phyloP scores from a whole-genome alignment of 1,284 basidiomycete species.

The Bondarzewia mesenterica region DNA sequence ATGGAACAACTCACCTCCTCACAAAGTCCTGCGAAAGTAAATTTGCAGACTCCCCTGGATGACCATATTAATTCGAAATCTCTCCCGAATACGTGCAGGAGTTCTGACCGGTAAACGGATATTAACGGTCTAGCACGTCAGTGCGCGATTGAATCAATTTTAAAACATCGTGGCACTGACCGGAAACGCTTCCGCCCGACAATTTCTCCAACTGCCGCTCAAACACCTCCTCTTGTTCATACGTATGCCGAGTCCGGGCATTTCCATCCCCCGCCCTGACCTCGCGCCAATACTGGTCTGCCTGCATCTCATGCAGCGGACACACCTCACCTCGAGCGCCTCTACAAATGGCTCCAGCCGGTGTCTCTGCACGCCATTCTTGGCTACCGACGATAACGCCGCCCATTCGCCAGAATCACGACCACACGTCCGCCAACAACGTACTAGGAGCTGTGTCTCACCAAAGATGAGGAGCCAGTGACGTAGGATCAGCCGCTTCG shows the following conservation, averaged over 20 bases:
- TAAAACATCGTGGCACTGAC: not conserved
- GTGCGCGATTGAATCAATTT: not conserved
- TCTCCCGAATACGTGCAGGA: slow-evolving; percentile 34
- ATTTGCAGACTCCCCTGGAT: slow-evolving; percentile 35
- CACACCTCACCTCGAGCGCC: slow-evolving; percentile 54
- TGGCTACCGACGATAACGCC: slow-evolving; percentile 51
- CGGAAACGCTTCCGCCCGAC: not conserved
- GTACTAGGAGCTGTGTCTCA: slow-evolving; percentile 63
- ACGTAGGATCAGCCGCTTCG: slow-evolving; percentile 38
- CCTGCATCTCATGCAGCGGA: slow-evolving; percentile 48
- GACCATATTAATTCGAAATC: slow-evolving; percentile 40
- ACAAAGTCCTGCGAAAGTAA: slow-evolving; percentile 57
- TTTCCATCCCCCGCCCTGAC: slow-evolving; percentile 13
- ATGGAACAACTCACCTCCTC: slow-evolving; percentile 38
- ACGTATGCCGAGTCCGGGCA: slow-evolving; percentile 27
- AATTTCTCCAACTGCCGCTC: slow-evolving; percentile 11
- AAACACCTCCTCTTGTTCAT: slow-evolving; percentile 20
- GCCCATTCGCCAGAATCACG: slow-evolving; percentile 72
- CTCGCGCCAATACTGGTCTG: slow-evolving; percentile 35
- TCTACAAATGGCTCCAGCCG: slow-evolving; percentile 58
- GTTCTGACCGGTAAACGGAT: slow-evolving; percentile 7
- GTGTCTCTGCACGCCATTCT: slow-evolving; percentile 59
- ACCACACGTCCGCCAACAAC: slow-evolving; percentile 61
- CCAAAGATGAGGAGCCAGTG: slow-evolving; percentile 62
- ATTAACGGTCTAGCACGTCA: not conserved